Percentiles rank a stretch among this genome's conserved stretches.
These are phyloP conservation scores for Ceratocystis harringtonii DNA, from an alignment of 2,329 filamentous ascomycete species.

Conservation along the genomic window DNA sequence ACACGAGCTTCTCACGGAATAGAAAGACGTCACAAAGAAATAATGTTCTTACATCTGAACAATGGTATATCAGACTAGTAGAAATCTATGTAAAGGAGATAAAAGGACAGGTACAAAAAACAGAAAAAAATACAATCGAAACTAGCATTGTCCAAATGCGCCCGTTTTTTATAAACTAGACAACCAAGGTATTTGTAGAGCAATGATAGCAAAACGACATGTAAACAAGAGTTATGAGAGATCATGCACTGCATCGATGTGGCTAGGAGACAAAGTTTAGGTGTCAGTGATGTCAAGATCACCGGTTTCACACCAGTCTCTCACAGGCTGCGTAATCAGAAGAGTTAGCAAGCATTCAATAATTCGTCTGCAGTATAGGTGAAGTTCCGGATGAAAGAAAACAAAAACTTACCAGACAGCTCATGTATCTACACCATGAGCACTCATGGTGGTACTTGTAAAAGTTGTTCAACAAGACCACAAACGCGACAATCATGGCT, in stretches of 20 bases:
- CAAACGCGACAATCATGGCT: conserved; percentile 69
- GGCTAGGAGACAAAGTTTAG: neutral
- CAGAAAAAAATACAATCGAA: neutral
- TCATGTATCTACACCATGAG: conserved; percentile 88
- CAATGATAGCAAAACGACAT: neutral
- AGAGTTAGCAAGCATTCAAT: conserved; percentile 21
- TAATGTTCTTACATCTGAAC: too few species aligned
- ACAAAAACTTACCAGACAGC: conserved; percentile 61
- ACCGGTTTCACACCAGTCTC: conserved; percentile 49
- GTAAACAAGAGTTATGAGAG: neutral
- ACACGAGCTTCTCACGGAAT: too few species aligned
- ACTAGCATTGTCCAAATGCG: neutral
- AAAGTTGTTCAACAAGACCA: conserved; percentile 79
- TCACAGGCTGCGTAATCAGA: conserved; percentile 38
- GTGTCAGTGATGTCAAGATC: conserved; percentile 18
- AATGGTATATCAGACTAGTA: too few species aligned
- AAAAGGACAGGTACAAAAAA: neutral
- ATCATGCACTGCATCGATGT: neutral
- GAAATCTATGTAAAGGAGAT: neutral
- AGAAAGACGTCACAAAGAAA: too few species aligned
- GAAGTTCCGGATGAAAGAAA: neutral
- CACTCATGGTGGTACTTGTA: conserved; percentile 66
- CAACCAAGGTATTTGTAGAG: neutral
- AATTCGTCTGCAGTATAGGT: neutral
- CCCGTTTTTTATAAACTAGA: neutral